Percentiles rank a stretch among this genome's conserved stretches.
phyloP scores from a whole-genome alignment of 1,139 yeast species.

The Geotrichum citri-aurantii region DNA sequence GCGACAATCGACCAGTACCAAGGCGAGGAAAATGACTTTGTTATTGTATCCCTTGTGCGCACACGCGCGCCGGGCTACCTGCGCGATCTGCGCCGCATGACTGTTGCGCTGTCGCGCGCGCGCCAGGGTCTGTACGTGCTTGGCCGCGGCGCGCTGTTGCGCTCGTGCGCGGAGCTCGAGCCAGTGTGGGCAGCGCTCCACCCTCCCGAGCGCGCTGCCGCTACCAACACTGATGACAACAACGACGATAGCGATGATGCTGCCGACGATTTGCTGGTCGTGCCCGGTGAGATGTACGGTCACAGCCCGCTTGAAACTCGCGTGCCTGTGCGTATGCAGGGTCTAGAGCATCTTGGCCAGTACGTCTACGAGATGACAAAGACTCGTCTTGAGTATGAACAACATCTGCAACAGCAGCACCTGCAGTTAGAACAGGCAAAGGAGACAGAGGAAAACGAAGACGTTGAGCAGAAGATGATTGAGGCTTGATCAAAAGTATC shows the following conservation, averaged over 20 bases:
- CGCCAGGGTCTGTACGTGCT: slow-evolving; percentile 36
- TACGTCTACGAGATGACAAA: slow-evolving; percentile 38
- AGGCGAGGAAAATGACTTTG: slow-evolving; percentile 32
- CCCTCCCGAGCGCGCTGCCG: slow-evolving; percentile 1
- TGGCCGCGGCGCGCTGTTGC: slow-evolving; percentile 28
- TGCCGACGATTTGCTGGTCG: slow-evolving; percentile 30
- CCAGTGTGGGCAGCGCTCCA: slow-evolving; percentile 20
- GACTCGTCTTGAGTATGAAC: slow-evolving; percentile 19
- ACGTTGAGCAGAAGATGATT: no score
- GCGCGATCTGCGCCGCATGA: slow-evolving; percentile 27
- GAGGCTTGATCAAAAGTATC: no score
- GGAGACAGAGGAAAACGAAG: no score
- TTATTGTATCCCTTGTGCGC: slow-evolving; percentile 34
- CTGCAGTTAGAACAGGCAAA: background rate
- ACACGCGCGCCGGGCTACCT: slow-evolving; percentile 26
- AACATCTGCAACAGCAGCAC: background rate
- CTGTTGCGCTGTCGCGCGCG: slow-evolving; percentile 35
- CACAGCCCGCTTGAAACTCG: slow-evolving; percentile 1
- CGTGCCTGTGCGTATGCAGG: slow-evolving; percentile 30
- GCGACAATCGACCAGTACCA: slow-evolving; percentile 31
- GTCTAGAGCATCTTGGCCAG: slow-evolving; percentile 37
- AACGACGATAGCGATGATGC: slow-evolving; percentile 8
- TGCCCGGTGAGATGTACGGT: slow-evolving; percentile 35
- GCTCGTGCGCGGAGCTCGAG: slow-evolving; percentile 19
- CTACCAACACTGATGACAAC: slow-evolving; percentile 8